Conservation (phyloP, 306 rosid species). For the Crotalaria pallida region DNA sequence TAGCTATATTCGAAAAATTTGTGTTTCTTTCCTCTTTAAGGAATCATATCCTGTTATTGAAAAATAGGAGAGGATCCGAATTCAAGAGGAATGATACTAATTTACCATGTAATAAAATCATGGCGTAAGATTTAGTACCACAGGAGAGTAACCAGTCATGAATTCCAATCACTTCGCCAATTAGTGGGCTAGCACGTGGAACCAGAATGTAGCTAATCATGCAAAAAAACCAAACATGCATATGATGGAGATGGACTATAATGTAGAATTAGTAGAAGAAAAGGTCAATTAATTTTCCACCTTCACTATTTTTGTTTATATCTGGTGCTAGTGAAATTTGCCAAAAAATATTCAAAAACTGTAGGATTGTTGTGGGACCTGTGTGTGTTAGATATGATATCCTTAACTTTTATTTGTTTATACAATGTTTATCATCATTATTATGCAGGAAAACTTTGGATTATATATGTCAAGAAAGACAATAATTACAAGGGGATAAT, state of each 20-base stretch:
- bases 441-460: conserved; percentile 14
- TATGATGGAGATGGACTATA: conserved; percentile 15
- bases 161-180: conserved; percentile 9
- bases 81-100: not conserved
- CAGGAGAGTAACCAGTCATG: not conserved
- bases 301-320: conserved; percentile 15
- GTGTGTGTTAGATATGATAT: conserved; percentile 15
- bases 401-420: conserved; percentile 14
- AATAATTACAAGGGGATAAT: not conserved
- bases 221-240: not conserved
- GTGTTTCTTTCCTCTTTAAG: too few species aligned
- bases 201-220: conserved; percentile 15
- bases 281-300: conserved; percentile 1
- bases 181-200: conserved; percentile 8
- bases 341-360: conserved; percentile 11
- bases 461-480: conserved; percentile 26
- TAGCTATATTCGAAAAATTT: too few species aligned
- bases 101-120: conserved; percentile 25
- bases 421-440: not conserved
- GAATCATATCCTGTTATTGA: too few species aligned
- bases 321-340: not conserved
- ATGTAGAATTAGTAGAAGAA: conserved; percentile 16
- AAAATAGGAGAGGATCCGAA: too few species aligned
- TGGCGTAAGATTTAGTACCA: conserved; percentile 2
- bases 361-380: conserved; percentile 12